Evolutionary conservation across 139 green algal genomes (phyloP).

Genomic region (Asterochloris erici): DNA sequence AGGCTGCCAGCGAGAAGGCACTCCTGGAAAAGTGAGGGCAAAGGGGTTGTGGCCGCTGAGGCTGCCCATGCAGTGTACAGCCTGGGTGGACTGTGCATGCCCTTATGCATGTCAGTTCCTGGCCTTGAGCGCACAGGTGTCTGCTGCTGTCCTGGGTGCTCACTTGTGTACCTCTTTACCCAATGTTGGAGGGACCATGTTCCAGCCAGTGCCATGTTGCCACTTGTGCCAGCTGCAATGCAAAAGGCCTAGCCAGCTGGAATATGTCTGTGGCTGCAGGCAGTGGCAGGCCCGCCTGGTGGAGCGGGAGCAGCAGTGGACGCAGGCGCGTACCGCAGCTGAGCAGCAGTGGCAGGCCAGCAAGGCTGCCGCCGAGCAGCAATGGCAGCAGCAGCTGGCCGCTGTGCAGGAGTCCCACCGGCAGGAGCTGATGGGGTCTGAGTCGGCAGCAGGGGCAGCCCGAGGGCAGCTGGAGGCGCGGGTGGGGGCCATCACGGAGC

Average conservation of each 20-base stretch:
- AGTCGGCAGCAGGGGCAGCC: neutral
- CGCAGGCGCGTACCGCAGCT: neutral
- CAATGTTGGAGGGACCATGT: too few relatives aligned
- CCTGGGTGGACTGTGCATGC: too few relatives aligned
- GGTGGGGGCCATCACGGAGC: slow-evolving; percentile 6
- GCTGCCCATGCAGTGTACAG: too few relatives aligned
- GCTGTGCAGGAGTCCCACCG: slow-evolving; percentile 4
- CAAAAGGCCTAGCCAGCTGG: too few relatives aligned
- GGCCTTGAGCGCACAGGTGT: too few relatives aligned
- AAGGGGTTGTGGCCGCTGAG: too few relatives aligned
- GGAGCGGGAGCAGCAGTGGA: slow-evolving; percentile 3
- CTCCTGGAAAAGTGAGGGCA: slow-evolving; percentile 10
- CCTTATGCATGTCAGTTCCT: too few relatives aligned
- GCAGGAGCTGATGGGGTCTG: slow-evolving; percentile 3
- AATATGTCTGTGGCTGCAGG: too few relatives aligned
- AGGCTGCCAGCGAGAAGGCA: slow-evolving; percentile 1
- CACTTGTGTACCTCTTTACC: too few relatives aligned
- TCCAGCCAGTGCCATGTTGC: too few relatives aligned
- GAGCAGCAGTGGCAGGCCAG: slow-evolving; percentile 6
- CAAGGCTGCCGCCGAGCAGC: slow-evolving; percentile 10
- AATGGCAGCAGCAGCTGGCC: slow-evolving; percentile 12
- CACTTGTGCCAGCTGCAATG: too few relatives aligned
- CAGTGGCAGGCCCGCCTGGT: slow-evolving; percentile 5
- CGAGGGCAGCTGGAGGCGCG: neutral
- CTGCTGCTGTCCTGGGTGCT: too few relatives aligned